phyloP scores from a whole-genome alignment of 805 yeast species.

The Metahyphopichia silvanorum region DNA sequence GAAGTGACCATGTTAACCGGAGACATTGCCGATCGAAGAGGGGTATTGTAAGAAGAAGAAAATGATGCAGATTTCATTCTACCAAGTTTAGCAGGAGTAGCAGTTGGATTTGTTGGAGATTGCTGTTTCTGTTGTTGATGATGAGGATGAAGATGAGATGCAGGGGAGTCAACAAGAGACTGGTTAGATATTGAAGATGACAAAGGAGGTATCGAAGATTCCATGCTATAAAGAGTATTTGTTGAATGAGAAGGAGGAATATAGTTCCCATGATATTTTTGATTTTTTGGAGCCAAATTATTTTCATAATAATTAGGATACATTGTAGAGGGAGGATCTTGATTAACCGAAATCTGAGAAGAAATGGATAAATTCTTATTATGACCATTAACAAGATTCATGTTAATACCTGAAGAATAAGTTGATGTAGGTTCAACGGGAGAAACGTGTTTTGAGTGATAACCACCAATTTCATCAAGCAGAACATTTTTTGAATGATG shows the following conservation, averaged over 20 bases:
- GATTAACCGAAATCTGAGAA: slow-evolving; percentile 20
- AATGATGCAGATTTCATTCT: slow-evolving; percentile 35
- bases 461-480: slow-evolving; percentile 1
- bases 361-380: slow-evolving; percentile 14
- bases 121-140: slow-evolving; percentile 6
- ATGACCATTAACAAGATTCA: neutral
- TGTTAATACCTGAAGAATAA: slow-evolving; percentile 5
- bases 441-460: slow-evolving; percentile 18
- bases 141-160: slow-evolving; percentile 14
- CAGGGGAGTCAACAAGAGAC: slow-evolving; percentile 30
- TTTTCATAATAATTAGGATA: slow-evolving; percentile 1
- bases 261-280: neutral
- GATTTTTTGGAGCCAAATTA: neutral
- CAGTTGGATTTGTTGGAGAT: slow-evolving; percentile 8
- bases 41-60: slow-evolving; percentile 31
- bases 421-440: slow-evolving; percentile 16
- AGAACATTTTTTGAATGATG: slow-evolving; percentile 3
- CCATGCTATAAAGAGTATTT: slow-evolving; percentile 28
- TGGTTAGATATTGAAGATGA: slow-evolving; percentile 34
- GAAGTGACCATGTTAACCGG: slow-evolving; percentile 18
- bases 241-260: slow-evolving; percentile 15
- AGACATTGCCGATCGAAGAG: slow-evolving; percentile 25
- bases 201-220: slow-evolving; percentile 31
- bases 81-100: slow-evolving; percentile 33
- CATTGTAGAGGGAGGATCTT: slow-evolving; percentile 15